Conservation (phyloP, 176 grass and related monocot species). For the Areca catechu region DNA sequence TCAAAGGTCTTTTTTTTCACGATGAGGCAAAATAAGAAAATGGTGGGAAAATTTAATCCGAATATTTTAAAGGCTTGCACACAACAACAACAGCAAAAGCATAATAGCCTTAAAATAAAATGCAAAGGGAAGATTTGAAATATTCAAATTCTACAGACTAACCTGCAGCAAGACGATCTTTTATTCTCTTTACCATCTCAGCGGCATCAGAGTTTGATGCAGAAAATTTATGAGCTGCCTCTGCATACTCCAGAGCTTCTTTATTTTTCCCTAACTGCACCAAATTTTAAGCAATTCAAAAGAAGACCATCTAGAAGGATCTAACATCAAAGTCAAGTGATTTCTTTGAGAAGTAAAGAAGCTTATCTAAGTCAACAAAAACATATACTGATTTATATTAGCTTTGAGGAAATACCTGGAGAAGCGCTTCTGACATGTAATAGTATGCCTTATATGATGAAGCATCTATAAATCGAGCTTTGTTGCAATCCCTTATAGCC, state of each 20-base stretch:
- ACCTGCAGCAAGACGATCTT: conserved; percentile 57
- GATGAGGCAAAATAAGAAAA: too few relatives aligned
- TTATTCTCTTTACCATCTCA: conserved; percentile 46
- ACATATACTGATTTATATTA: too few relatives aligned
- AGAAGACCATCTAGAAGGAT: too few relatives aligned
- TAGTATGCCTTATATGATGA: conserved; percentile 64
- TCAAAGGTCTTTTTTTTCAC: too few relatives aligned
- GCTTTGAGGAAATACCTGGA: conserved; percentile 40
- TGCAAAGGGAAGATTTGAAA: too few relatives aligned
- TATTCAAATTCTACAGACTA: neutral
- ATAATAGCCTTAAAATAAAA: too few relatives aligned
- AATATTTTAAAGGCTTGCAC: too few relatives aligned
- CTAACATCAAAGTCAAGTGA: too few relatives aligned
- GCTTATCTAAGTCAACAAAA: too few relatives aligned
- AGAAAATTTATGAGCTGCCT: conserved; percentile 37
- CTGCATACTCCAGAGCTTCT: conserved; percentile 65
- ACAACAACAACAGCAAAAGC: too few relatives aligned
- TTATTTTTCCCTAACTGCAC: conserved; percentile 77
- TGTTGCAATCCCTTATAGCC: conserved; percentile 84
- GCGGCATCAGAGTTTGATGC: conserved; percentile 38
- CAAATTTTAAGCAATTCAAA: conserved; percentile 2
- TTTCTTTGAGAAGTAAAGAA: too few relatives aligned
- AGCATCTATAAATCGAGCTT: conserved; percentile 44
- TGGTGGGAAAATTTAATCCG: too few relatives aligned
- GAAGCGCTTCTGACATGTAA: conserved; percentile 70